A percentile compares a stretch with the other conserved stretches of the same genome.
phyloP scores from a whole-genome alignment of 352 stramenopile genomes.

The Phytophthora hibernalis region DNA sequence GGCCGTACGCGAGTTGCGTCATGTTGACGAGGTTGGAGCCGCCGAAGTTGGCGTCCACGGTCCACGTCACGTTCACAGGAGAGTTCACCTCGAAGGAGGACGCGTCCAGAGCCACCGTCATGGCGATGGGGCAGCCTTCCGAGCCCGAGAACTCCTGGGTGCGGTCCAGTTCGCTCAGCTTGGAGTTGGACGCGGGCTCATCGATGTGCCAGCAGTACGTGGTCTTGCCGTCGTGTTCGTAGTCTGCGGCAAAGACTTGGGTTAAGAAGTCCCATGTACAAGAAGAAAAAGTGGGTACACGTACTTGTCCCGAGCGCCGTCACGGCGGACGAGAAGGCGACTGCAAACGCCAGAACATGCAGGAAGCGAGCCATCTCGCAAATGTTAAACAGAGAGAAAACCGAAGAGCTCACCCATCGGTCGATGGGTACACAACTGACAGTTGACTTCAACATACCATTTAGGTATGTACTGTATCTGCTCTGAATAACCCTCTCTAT shows the following conservation, averaged over 20 bases:
- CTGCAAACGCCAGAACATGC: constrained; percentile 14
- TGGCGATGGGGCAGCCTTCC: constrained; percentile 50
- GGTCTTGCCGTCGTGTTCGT: constrained; percentile 47
- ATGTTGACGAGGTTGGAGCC: constrained; percentile 54
- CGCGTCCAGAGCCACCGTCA: constrained; percentile 46
- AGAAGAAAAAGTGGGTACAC: no score
- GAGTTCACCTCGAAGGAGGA: constrained; percentile 43
- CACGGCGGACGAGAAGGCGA: constrained; percentile 15
- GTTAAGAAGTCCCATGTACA: no score
- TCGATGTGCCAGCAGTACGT: constrained; percentile 70
- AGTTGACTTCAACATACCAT: constrained; percentile 30
- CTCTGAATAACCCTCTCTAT: constrained; percentile 13
- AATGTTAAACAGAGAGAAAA: constrained; percentile 17
- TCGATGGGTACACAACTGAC: constrained; percentile 25
- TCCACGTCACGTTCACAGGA: constrained; percentile 56
- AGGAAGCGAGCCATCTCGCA: constrained; percentile 27
- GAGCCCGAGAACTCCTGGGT: constrained; percentile 43
- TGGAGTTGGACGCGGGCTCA: constrained; percentile 42
- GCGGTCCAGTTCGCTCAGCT: constrained; percentile 54
- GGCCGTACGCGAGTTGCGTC: constrained; percentile 51
- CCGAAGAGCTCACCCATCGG: constrained; percentile 7
- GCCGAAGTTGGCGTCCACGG: constrained; percentile 52
- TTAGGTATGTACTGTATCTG: neutral
- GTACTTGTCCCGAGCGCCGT: constrained; percentile 56
- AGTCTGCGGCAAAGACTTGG: constrained; percentile 33